These are phyloP conservation scores for Lipomyces japonicus DNA, from an alignment of 805 yeast species.

Conservation along the genomic window DNA sequence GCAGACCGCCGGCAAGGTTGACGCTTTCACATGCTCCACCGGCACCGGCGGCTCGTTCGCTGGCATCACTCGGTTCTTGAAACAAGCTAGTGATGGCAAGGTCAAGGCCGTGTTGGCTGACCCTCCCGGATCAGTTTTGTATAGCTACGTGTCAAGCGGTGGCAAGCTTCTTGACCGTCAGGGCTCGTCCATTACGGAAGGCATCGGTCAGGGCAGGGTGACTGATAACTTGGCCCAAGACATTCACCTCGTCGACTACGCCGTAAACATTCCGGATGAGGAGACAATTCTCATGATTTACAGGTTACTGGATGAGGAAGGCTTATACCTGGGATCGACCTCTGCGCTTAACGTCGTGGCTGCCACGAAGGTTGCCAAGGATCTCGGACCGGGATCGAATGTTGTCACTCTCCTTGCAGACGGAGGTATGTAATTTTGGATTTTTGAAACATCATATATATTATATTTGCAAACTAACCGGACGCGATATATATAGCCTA, in stretches of 20 bases:
- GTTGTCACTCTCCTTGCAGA: constrained; percentile 89
- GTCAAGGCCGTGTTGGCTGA: constrained; percentile 74
- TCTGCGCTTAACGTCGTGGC: constrained; percentile 89
- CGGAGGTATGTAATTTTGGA: constrained; percentile 44
- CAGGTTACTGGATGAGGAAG: constrained; percentile 81
- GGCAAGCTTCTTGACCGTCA: constrained; percentile 65
- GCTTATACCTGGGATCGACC: constrained; percentile 86
- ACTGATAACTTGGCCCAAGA: constrained; percentile 78
- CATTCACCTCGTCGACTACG: constrained; percentile 71
- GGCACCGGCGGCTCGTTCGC: constrained; percentile 95
- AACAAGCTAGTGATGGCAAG: constrained; percentile 58
- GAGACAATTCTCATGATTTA: constrained; percentile 81
- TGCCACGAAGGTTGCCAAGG: constrained; percentile 70
- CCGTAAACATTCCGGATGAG: constrained; percentile 71
- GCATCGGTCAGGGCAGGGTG: constrained; percentile 93
- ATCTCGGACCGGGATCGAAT: constrained; percentile 69
- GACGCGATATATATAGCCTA: constrained; percentile 9
- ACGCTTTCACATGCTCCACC: constrained; percentile 84
- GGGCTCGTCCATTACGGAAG: constrained; percentile 90
- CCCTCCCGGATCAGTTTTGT: constrained; percentile 88
- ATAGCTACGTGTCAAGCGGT: constrained; percentile 67
- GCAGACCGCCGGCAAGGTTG: constrained; percentile 71
- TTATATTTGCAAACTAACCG: background rate
- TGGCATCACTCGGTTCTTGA: constrained; percentile 75
- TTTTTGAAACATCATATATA: background rate